These are phyloP conservation scores for Blastomyces gilchristii DNA, from an alignment of 2,329 filamentous ascomycete species.

Conservation along the genomic window DNA sequence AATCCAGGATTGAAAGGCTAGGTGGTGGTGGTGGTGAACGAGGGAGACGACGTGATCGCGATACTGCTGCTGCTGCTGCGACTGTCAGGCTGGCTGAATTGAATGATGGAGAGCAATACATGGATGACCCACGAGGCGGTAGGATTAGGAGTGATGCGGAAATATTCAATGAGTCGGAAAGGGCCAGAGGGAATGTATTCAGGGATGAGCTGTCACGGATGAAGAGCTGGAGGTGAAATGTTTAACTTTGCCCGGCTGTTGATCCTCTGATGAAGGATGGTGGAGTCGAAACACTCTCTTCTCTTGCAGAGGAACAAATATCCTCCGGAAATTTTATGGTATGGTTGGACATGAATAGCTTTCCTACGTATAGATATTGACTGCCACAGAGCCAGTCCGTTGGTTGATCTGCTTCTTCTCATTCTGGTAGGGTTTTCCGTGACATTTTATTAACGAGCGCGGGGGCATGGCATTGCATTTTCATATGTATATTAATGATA, in stretches of 20 bases:
- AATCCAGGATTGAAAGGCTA: slow-evolving; percentile 29
- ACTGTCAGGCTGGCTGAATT: slow-evolving; percentile 24
- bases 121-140: slow-evolving; percentile 18
- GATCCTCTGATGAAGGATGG: too few relatives aligned
- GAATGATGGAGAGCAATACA: slow-evolving; percentile 19
- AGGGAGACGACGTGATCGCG: slow-evolving; percentile 11
- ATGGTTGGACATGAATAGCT: too few relatives aligned
- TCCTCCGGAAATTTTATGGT: too few relatives aligned
- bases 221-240: slow-evolving; percentile 25
- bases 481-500: too few relatives aligned
- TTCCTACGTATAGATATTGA: too few relatives aligned
- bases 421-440: too few relatives aligned
- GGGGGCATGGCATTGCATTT: too few relatives aligned
- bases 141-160: slow-evolving; percentile 19
- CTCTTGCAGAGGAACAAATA: too few relatives aligned
- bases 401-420: too few relatives aligned
- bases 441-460: too few relatives aligned
- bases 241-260: background rate
- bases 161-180: slow-evolving; percentile 23
- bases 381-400: too few relatives aligned
- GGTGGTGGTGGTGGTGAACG: slow-evolving; percentile 17
- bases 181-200: slow-evolving; percentile 25
- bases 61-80: slow-evolving; percentile 8
- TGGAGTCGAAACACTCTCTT: background rate
- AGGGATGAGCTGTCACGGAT: slow-evolving; percentile 30